A percentile compares a stretch with the other conserved stretches of the same genome.
phyloP scores from a whole-genome alignment of 169 alveolate genomes.

The Plasmodium cynomolgi region DNA sequence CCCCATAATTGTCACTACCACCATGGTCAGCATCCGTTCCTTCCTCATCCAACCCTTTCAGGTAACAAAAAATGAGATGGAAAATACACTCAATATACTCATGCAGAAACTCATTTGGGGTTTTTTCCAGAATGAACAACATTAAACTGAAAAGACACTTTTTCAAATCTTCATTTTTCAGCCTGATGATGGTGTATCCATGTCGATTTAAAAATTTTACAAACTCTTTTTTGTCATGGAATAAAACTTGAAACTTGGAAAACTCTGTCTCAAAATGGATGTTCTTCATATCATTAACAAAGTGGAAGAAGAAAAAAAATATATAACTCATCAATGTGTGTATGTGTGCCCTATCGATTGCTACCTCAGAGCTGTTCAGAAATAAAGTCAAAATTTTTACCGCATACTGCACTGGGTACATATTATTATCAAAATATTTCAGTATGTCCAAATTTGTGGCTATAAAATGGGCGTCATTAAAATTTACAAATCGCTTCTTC shows the following conservation, averaged over 20 bases:
- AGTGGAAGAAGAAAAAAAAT: constrained; percentile 28
- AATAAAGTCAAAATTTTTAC: constrained; percentile 20
- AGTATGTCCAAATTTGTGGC: constrained; percentile 21
- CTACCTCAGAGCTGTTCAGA: constrained; percentile 8
- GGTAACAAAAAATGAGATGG: constrained; percentile 24
- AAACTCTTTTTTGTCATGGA: constrained; percentile 36
- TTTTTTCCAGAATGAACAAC: constrained; percentile 15
- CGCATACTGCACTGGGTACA: constrained; percentile 25
- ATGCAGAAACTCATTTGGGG: not conserved
- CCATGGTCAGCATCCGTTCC: not conserved
- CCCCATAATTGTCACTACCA: not conserved
- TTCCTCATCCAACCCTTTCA: not conserved
- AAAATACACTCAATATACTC: constrained; percentile 34
- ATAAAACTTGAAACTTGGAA: not conserved
- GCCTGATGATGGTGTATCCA: constrained; percentile 4
- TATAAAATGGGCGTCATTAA: constrained; percentile 25
- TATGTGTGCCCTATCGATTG: not conserved
- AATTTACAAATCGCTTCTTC: constrained; percentile 32
- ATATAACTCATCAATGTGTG: constrained; percentile 9
- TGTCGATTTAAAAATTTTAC: constrained; percentile 2
- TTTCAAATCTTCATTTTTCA: constrained; percentile 32
- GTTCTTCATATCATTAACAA: not conserved
- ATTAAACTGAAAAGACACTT: constrained; percentile 9
- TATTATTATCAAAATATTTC: constrained; percentile 53
- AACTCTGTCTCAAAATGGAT: constrained; percentile 10